Evolutionary conservation across 208 protist species (phyloP), one percentile per base, ranked within the genome.

Genomic region (Leishmania tarentolae): DNA sequence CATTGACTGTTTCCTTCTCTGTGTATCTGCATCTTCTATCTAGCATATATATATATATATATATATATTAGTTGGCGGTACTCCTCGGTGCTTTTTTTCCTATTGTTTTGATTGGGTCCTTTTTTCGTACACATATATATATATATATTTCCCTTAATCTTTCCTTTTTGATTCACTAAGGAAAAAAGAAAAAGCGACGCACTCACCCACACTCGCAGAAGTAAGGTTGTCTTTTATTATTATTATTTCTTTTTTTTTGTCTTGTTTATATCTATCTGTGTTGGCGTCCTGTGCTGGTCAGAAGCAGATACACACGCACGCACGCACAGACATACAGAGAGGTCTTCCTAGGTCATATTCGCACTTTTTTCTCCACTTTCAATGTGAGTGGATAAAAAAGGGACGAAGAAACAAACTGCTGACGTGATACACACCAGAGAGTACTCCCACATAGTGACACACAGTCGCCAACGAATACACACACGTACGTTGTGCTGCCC

Each of bases 371-470:
- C 44, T 21, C 63, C 28, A 42, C 46, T 72, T 52, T 40, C 31
- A 56, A 59, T 53, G 66, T 72, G 66, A 72, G 66, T 37, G 47
- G 66, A 72, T 17, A 72, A 72, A 72, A 72, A 72, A 47, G 28
- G 24, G 37, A 56, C 40, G 11, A 57, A 47, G 28, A 80, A 57
- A 56, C n/a, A 6, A 15, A 37, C 37, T 52, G 19, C 46, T 79
- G 31, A 68, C 47, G 66, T 72, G 40, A 72, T 47, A 72, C 65
- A 69, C 65, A 19, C 42, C 66, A 47, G 42, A 47, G 17, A 72
- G 28, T 28, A 72, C 21, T 6, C 47, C 11, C 47, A 72, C 15
- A 47, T 28, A 44, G 40, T 3, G 24, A 72, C 19, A 46, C 17
- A 11, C 24, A 47, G 19, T 53, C 53, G 28, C 53, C 35, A 24